Conservation (phyloP, 768 basidiomycete species). For the Kwoniella dejecticola region DNA sequence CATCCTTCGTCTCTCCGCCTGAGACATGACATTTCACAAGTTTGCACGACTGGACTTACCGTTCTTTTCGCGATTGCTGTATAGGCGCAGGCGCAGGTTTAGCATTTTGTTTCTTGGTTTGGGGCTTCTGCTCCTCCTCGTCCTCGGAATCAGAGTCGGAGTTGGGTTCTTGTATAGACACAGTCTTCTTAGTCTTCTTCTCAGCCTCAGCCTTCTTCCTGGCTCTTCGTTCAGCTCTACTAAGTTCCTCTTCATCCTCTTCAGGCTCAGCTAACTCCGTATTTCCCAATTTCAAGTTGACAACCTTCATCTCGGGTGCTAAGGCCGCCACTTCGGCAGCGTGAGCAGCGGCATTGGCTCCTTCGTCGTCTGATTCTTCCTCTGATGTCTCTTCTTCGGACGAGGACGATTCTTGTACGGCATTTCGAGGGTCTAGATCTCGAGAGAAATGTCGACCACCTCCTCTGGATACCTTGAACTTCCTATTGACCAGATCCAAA, state of each 20-base stretch:
- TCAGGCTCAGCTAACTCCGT: slow-evolving; percentile 30
- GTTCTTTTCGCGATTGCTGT: slow-evolving; percentile 51
- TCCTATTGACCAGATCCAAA: too few species aligned
- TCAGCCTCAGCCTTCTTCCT: slow-evolving; percentile 76
- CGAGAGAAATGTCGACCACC: slow-evolving; percentile 80
- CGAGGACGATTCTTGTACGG: slow-evolving; percentile 11
- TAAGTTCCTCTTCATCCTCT: slow-evolving; percentile 59
- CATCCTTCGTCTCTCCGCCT: too few species aligned
- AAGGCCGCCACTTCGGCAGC: slow-evolving; percentile 53
- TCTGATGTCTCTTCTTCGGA: slow-evolving; percentile 36
- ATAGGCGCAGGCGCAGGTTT: slow-evolving; percentile 17
- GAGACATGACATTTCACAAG: too few species aligned
- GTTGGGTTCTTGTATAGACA: slow-evolving; percentile 44
- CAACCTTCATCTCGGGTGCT: slow-evolving; percentile 44
- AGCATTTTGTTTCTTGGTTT: slow-evolving; percentile 31
- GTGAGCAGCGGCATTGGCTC: slow-evolving; percentile 16
- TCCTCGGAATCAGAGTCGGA: slow-evolving; percentile 15
- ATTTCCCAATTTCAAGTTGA: slow-evolving; percentile 57
- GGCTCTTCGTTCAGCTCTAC: slow-evolving; percentile 72
- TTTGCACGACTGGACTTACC: slow-evolving; percentile 38
- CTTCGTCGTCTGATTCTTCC: slow-evolving; percentile 56
- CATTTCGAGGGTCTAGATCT: slow-evolving; percentile 51
- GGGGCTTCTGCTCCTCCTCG: slow-evolving; percentile 15
- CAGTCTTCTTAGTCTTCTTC: slow-evolving; percentile 41
- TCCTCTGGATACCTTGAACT: slow-evolving; percentile 83